Percentiles rank a stretch among this genome's conserved stretches.
Evolutionary conservation across 495 filamentous ascomycete species (phyloP).

Genomic region (Neurospora sp.): DNA sequence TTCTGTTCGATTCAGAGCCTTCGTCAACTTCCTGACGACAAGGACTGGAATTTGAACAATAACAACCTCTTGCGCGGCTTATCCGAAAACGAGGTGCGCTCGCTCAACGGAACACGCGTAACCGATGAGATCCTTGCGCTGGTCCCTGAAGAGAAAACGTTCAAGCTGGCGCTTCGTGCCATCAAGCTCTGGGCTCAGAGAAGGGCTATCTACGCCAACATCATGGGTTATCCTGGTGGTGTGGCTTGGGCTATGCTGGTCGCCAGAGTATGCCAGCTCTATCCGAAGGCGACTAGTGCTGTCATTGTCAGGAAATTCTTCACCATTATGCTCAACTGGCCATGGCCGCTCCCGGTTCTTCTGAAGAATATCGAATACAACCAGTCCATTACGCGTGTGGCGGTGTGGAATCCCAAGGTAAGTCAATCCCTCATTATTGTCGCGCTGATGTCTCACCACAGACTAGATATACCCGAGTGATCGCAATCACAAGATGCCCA

Average conservation of each 20-base stretch:
- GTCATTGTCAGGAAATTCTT: slow-evolving; percentile 90
- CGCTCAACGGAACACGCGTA: slow-evolving; percentile 86
- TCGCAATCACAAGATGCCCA: slow-evolving; percentile 82
- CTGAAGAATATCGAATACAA: slow-evolving; percentile 83
- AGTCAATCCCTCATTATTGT: slow-evolving; percentile 7
- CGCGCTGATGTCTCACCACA: slow-evolving; percentile 25
- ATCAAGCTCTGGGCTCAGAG: slow-evolving; percentile 96
- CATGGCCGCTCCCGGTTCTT: slow-evolving; percentile 84
- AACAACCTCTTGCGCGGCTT: slow-evolving; percentile 76
- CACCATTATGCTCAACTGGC: slow-evolving; percentile 79
- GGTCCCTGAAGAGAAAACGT: slow-evolving; percentile 81
- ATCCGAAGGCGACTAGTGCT: slow-evolving; percentile 80
- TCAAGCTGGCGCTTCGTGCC: slow-evolving; percentile 74
- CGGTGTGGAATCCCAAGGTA: slow-evolving; percentile 92
- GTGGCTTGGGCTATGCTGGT: slow-evolving; percentile 98
- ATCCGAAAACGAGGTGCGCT: slow-evolving; percentile 75
- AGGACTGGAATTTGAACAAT: slow-evolving; percentile 58
- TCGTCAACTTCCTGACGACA: slow-evolving; percentile 58
- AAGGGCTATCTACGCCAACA: slow-evolving; percentile 86
- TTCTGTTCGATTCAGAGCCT: slow-evolving; percentile 68
- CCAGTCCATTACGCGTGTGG: slow-evolving; percentile 51
- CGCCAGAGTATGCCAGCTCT: slow-evolving; percentile 92
- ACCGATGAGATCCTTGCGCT: slow-evolving; percentile 82
- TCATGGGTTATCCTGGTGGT: slow-evolving; percentile 92
- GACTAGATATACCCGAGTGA: slow-evolving; percentile 69